Evolutionary conservation across 805 yeast species (phyloP).

Genomic region (Starmerella cellae): DNA sequence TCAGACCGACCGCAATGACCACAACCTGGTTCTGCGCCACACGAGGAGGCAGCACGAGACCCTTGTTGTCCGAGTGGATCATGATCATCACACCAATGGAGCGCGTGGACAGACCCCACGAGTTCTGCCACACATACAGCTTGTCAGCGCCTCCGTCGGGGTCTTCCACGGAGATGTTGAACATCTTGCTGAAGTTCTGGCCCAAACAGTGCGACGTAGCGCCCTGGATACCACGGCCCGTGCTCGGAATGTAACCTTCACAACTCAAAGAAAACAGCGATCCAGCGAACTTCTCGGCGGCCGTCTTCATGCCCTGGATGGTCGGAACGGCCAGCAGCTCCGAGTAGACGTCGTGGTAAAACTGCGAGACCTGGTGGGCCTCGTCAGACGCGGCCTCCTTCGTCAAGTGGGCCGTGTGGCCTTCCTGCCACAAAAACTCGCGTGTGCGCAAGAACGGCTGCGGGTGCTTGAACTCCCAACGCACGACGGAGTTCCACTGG

Average conservation of each 20-base stretch:
- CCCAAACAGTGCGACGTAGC: slow-evolving; percentile 98
- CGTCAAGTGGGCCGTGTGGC: slow-evolving; percentile 94
- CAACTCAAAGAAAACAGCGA: slow-evolving; percentile 89
- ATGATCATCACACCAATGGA: slow-evolving; percentile 98
- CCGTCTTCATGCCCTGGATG: slow-evolving; percentile 87
- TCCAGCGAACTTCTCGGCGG: slow-evolving; percentile 97
- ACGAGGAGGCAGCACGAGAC: slow-evolving; percentile 93
- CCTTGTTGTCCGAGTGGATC: slow-evolving; percentile 98
- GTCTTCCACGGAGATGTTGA: slow-evolving; percentile 85
- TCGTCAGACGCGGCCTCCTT: slow-evolving; percentile 68
- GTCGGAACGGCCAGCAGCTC: slow-evolving; percentile 96
- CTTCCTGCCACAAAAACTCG: slow-evolving; percentile 99
- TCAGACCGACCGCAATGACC: slow-evolving; percentile 88
- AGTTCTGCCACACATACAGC: slow-evolving; percentile 85
- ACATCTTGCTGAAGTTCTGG: slow-evolving; percentile 97
- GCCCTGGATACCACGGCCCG: slow-evolving; percentile 99
- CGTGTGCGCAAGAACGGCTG: slow-evolving; percentile 98
- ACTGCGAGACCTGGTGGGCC: slow-evolving; percentile 73
- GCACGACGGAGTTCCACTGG: slow-evolving; percentile 99
- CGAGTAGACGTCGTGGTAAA: slow-evolving; percentile 72
- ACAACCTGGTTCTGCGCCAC: slow-evolving; percentile 88
- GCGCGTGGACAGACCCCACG: slow-evolving; percentile 98
- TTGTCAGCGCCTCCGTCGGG: slow-evolving; percentile 74
- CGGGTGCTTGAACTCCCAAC: slow-evolving; percentile 99
- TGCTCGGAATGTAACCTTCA: slow-evolving; percentile 94